A percentile compares a stretch with the other conserved stretches of the same genome.
phyloP scores from a whole-genome alignment of 345 rosid species.

The Ceriops zippeliana region DNA sequence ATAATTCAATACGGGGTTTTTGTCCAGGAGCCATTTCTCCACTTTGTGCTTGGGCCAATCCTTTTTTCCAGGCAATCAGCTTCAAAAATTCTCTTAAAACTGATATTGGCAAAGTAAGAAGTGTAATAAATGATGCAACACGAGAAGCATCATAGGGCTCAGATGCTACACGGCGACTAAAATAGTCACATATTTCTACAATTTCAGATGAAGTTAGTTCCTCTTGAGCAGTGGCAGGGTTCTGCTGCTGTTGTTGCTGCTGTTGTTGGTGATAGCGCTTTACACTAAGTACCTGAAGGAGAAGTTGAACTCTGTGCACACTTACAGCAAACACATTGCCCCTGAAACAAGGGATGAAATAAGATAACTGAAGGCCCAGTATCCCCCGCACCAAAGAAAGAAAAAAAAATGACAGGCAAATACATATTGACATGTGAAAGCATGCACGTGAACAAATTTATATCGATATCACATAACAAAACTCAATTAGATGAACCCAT shows the following conservation, averaged over 20 bases:
- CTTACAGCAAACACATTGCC: constrained; percentile 97
- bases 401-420: not conserved
- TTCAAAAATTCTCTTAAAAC: constrained; percentile 90
- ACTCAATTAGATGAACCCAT: too few species aligned
- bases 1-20: constrained; percentile 84
- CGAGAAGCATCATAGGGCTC: constrained; percentile 99
- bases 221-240: constrained; percentile 64
- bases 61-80: constrained; percentile 97
- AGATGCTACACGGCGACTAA: constrained; percentile 95
- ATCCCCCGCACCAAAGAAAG: too few species aligned
- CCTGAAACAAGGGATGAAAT: constrained; percentile 42
- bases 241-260: constrained; percentile 77
- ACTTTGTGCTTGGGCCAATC: constrained; percentile 66
- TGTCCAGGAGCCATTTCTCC: constrained; percentile 86
- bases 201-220: constrained; percentile 84
- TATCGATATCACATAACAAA: too few species aligned
- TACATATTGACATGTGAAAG: too few species aligned
- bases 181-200: constrained; percentile 93
- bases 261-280: constrained; percentile 92
- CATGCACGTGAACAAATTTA: too few species aligned
- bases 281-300: constrained; percentile 95
- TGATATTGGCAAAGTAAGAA: constrained; percentile 91
- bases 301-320: constrained; percentile 97
- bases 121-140: constrained; percentile 97
- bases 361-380: not conserved